These are phyloP conservation scores for Aspergillus coremiiformis DNA, from an alignment of 495 filamentous ascomycete species.

Conservation along the genomic window DNA sequence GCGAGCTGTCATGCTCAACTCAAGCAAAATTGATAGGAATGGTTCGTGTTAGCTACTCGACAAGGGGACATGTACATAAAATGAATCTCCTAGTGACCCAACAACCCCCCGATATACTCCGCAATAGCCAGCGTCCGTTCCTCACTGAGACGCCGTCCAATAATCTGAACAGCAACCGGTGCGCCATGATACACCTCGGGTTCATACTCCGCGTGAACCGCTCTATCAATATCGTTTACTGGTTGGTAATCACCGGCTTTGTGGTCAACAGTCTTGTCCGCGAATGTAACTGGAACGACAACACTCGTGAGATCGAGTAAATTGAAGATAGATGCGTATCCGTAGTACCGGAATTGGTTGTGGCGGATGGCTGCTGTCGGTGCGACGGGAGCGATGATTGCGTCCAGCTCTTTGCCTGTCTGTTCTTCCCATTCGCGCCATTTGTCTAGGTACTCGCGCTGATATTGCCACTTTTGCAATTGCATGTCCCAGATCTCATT, in stretches of 20 bases:
- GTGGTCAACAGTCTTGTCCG: slow-evolving; percentile 28
- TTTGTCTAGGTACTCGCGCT: slow-evolving; percentile 30
- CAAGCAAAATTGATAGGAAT: too few relatives aligned
- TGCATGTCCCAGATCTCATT: slow-evolving; percentile 30
- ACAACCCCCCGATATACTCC: not conserved
- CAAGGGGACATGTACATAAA: too few relatives aligned
- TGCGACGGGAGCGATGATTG: slow-evolving; percentile 48
- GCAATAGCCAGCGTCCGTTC: slow-evolving; percentile 40
- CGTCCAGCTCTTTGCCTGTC: slow-evolving; percentile 26
- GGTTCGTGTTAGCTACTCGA: too few relatives aligned
- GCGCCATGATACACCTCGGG: slow-evolving; percentile 41
- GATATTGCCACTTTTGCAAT: slow-evolving; percentile 31
- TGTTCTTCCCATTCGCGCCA: slow-evolving; percentile 24
- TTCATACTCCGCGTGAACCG: slow-evolving; percentile 28
- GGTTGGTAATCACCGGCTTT: slow-evolving; percentile 23
- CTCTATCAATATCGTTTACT: slow-evolving; percentile 25
- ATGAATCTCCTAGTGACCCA: not conserved
- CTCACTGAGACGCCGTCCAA: slow-evolving; percentile 41
- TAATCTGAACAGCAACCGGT: slow-evolving; percentile 43
- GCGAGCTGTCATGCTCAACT: too few relatives aligned
- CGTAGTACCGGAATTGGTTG: slow-evolving; percentile 28
- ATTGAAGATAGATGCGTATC: slow-evolving; percentile 35
- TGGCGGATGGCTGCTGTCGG: slow-evolving; percentile 31
- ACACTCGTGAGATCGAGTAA: slow-evolving; percentile 37
- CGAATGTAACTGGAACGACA: slow-evolving; percentile 42